These are phyloP conservation scores for Biscogniauxia mediterranea DNA, from an alignment of 2,329 filamentous ascomycete genomes.

Conservation along the genomic window DNA sequence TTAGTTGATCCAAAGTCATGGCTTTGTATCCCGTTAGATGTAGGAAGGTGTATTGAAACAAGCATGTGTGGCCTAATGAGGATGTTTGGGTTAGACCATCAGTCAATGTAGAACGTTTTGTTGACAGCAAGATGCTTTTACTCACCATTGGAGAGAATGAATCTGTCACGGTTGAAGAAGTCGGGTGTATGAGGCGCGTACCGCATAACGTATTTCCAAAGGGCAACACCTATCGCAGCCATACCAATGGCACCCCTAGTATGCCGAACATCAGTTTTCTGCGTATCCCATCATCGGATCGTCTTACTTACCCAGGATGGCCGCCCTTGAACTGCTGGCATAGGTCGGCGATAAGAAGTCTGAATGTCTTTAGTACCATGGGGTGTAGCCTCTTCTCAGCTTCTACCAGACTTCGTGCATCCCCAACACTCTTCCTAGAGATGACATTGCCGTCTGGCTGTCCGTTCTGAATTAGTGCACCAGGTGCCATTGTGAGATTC, in stretches of 20 bases:
- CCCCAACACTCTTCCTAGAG: neutral
- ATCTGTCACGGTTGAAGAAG: conserved; percentile 58
- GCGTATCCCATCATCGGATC: neutral
- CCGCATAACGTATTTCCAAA: conserved; percentile 54
- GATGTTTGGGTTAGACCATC: neutral
- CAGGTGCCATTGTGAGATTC: neutral
- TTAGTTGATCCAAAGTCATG: conserved; percentile 52
- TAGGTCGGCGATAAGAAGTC: conserved; percentile 64
- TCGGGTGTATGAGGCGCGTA: conserved; percentile 51
- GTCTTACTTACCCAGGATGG: conserved; percentile 56
- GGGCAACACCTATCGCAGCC: conserved; percentile 36
- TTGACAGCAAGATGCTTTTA: neutral
- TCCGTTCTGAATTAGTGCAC: neutral
- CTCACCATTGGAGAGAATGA: conserved; percentile 54
- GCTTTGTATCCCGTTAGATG: conserved; percentile 48
- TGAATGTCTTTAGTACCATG: conserved; percentile 57
- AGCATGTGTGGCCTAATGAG: conserved; percentile 41
- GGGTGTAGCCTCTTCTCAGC: neutral
- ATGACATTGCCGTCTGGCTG: neutral
- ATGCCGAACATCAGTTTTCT: conserved; percentile 3
- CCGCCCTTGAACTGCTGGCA: conserved; percentile 70
- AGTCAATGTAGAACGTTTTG: neutral
- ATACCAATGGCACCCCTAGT: conserved; percentile 32
- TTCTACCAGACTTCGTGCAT: conserved; percentile 4
- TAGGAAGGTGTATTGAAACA: conserved; percentile 51